phyloP scores from a whole-genome alignment of 2,329 filamentous ascomycete species.

The Cadophora malorum region DNA sequence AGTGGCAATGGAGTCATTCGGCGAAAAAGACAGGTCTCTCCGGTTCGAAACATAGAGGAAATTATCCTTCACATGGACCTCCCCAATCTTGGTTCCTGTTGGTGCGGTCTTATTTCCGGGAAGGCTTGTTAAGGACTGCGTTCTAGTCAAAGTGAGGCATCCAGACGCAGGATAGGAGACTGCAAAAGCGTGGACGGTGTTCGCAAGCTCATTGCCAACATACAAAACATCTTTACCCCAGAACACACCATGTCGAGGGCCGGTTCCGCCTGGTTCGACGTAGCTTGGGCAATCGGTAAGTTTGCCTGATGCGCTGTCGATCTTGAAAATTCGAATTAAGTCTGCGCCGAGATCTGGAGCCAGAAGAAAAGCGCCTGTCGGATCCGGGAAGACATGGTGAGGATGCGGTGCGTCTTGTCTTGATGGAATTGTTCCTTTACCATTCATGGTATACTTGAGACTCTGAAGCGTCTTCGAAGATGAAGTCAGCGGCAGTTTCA shows the following conservation, averaged over 20 bases:
- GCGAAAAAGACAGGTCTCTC: slow-evolving; percentile 61
- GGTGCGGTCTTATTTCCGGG: slow-evolving; percentile 51
- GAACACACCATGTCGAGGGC: slow-evolving; percentile 60
- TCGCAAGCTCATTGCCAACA: slow-evolving; percentile 54
- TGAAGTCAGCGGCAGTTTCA: slow-evolving; percentile 34
- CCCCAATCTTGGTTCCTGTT: slow-evolving; percentile 58
- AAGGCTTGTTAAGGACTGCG: slow-evolving; percentile 56
- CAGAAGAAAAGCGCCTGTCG: slow-evolving; percentile 55
- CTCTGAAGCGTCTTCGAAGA: slow-evolving; percentile 48
- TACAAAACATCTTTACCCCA: slow-evolving; percentile 46
- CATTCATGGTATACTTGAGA: slow-evolving; percentile 48
- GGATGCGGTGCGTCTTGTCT: slow-evolving; percentile 55
- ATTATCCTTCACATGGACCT: slow-evolving; percentile 59
- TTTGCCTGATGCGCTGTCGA: slow-evolving; percentile 49
- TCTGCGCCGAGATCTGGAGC: slow-evolving; percentile 60
- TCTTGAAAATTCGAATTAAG: slow-evolving; percentile 53
- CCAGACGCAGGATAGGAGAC: slow-evolving; percentile 47
- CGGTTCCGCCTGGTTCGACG: slow-evolving; percentile 48
- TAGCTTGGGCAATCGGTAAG: slow-evolving; percentile 48
- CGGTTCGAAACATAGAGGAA: slow-evolving; percentile 68
- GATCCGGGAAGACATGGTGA: slow-evolving; percentile 58
- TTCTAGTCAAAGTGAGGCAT: slow-evolving; percentile 54
- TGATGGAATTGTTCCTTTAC: slow-evolving; percentile 40
- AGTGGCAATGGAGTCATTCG: slow-evolving; percentile 55
- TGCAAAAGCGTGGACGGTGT: slow-evolving; percentile 48